phyloP scores from a whole-genome alignment of 2,329 filamentous ascomycete genomes.

The Aspergillus texensis region DNA sequence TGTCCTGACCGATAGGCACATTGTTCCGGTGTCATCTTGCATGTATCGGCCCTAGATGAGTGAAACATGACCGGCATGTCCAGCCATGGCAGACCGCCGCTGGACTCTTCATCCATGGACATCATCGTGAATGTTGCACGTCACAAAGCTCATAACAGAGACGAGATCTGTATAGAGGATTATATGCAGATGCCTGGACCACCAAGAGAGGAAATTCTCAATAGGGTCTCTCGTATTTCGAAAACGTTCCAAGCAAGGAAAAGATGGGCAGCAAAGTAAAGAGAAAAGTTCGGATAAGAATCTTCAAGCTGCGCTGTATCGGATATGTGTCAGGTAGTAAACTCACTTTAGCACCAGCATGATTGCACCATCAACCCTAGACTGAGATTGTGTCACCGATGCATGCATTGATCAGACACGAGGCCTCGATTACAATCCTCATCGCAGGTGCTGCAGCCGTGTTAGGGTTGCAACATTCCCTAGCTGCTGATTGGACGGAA shows the following conservation, averaged over 20 bases:
- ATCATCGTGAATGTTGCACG: conserved; percentile 12
- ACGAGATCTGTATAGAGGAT: neutral
- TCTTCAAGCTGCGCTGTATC: neutral
- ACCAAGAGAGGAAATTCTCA: neutral
- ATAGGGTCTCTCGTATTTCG: neutral
- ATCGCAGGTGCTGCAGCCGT: neutral
- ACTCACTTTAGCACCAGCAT: neutral
- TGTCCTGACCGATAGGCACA: conserved; percentile 29
- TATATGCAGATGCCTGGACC: neutral
- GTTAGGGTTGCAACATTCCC: neutral
- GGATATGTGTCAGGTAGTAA: neutral
- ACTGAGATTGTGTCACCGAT: neutral
- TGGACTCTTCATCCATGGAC: conserved; percentile 15
- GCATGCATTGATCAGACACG: neutral
- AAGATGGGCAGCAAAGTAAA: neutral
- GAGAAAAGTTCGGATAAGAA: neutral
- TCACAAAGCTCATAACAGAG: neutral
- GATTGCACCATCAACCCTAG: neutral
- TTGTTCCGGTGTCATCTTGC: conserved; percentile 32
- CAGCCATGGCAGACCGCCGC: conserved; percentile 30
- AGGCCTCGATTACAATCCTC: neutral
- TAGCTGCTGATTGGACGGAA: conserved; percentile 17
- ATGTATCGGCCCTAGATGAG: conserved; percentile 31
- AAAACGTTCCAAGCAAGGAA: neutral
- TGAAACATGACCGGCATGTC: conserved; percentile 36